Conservation (phyloP, 2,329 filamentous ascomycete genomes). For the Trichoderma semiorbis region DNA sequence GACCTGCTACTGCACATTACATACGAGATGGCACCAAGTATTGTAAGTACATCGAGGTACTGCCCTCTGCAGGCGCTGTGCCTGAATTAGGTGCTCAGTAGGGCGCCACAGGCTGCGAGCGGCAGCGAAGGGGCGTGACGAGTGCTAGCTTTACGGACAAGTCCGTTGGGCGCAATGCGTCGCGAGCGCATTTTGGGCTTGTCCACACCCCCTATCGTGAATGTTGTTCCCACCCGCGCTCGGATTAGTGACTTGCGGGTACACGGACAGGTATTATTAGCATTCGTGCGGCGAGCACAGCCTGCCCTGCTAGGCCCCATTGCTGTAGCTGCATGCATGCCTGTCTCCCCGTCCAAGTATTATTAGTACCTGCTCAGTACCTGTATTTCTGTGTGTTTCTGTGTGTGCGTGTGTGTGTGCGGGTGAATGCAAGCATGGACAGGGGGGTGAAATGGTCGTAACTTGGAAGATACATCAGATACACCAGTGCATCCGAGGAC, state of each 20-base stretch:
- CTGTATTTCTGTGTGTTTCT: background rate
- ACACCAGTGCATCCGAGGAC: background rate
- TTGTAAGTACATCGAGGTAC: background rate
- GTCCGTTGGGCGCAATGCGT: slow-evolving; percentile 8
- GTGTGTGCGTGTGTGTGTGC: background rate
- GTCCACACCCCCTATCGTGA: slow-evolving; percentile 1
- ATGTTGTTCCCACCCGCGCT: background rate
- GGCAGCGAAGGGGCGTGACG: background rate
- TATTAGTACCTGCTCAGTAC: background rate
- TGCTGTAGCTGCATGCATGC: background rate
- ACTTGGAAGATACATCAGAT: background rate
- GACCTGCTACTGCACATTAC: background rate
- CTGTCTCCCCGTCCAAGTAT: background rate
- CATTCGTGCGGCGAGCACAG: slow-evolving; percentile 17
- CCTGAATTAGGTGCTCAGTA: background rate
- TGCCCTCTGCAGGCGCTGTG: background rate
- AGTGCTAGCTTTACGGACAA: slow-evolving; percentile 3
- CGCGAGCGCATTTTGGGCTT: background rate
- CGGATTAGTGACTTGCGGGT: background rate
- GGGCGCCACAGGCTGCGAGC: background rate
- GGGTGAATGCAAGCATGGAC: background rate
- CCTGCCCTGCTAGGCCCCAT: background rate
- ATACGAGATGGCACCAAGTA: background rate
- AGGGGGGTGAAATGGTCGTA: background rate
- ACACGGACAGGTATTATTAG: slow-evolving; percentile 16